Percentiles rank a stretch among this genome's conserved stretches.
phyloP scores from a whole-genome alignment of 768 basidiomycete genomes.

The Rhodotorula toruloides region DNA sequence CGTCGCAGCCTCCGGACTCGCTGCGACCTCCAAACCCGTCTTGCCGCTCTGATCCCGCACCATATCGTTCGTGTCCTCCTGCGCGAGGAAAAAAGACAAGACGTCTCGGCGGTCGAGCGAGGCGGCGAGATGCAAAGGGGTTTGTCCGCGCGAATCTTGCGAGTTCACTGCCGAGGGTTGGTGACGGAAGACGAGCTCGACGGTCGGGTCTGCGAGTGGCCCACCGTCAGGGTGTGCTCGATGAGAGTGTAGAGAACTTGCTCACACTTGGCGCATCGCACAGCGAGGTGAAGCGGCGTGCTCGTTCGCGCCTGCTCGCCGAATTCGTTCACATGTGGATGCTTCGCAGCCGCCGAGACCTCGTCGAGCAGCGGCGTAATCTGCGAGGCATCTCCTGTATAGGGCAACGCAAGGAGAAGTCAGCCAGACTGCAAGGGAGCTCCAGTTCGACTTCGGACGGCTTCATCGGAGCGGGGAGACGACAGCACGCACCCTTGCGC shows the following conservation, averaged over 20 bases:
- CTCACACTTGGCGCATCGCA: conserved; percentile 34
- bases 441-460: no score
- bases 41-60: conserved; percentile 62
- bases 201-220: conserved; percentile 25
- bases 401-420: neutral
- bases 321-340: conserved; percentile 38
- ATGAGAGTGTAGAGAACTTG: neutral
- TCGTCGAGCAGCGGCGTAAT: conserved; percentile 45
- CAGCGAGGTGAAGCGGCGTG: conserved; percentile 37
- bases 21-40: conserved; percentile 66
- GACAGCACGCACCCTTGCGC: conserved; percentile 19
- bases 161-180: conserved; percentile 32
- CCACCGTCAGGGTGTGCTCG: no score
- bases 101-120: conserved; percentile 67
- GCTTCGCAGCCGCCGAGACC: conserved; percentile 19
- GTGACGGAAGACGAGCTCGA: conserved; percentile 37
- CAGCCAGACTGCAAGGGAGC: no score
- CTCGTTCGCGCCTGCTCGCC: conserved; percentile 1
- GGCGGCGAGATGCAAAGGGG: conserved; percentile 69
- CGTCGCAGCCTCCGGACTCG: conserved; percentile 45
- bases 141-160: conserved; percentile 57
- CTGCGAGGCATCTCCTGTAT: conserved; percentile 40
- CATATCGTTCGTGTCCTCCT: conserved; percentile 74
- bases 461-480: neutral
- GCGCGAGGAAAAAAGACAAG: conserved; percentile 68